phyloP scores from a whole-genome alignment of 1,139 yeast genomes.

The Taphrina pruni region DNA sequence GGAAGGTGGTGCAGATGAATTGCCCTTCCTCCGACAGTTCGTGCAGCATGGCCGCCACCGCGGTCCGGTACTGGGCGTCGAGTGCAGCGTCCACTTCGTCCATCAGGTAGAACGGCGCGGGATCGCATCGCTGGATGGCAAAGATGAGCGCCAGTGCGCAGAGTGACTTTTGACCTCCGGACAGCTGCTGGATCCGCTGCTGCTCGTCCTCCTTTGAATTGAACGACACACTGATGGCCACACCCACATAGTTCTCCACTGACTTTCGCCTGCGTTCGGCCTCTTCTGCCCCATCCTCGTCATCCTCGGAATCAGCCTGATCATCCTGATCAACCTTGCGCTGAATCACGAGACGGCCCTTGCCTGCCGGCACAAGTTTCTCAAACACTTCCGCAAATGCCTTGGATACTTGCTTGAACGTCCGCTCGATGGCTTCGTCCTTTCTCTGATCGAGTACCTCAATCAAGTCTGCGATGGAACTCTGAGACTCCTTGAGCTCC shows the following conservation, averaged over 20 bases:
- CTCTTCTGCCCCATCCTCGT: conserved; percentile 49
- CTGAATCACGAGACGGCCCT: conserved; percentile 74
- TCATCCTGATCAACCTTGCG: conserved; percentile 49
- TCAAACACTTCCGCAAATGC: conserved; percentile 78
- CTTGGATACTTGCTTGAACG: conserved; percentile 76
- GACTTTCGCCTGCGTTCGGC: conserved; percentile 46
- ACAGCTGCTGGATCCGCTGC: conserved; percentile 83
- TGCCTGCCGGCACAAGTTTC: conserved; percentile 81
- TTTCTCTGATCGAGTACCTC: conserved; percentile 76
- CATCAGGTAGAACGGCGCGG: conserved; percentile 93
- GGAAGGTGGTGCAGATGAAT: conserved; percentile 92
- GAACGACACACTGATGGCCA: conserved; percentile 86
- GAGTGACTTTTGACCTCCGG: conserved; percentile 95
- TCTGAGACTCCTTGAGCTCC: conserved; percentile 73
- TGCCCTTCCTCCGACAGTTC: conserved; percentile 73
- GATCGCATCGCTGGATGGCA: conserved; percentile 93
- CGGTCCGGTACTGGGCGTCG: conserved; percentile 87
- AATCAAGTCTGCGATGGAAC: conserved; percentile 75
- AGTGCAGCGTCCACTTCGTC: conserved; percentile 97
- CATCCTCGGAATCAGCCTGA: conserved; percentile 48
- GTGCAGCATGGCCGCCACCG: conserved; percentile 80
- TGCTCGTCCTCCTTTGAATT: conserved; percentile 87
- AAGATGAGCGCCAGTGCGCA: conserved; percentile 92
- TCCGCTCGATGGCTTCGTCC: conserved; percentile 77
- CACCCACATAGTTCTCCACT: conserved; percentile 76